Base-by-base conservation (phyloP, 2,329 filamentous ascomycete species). In the Gyromitra esculenta region DNA sequence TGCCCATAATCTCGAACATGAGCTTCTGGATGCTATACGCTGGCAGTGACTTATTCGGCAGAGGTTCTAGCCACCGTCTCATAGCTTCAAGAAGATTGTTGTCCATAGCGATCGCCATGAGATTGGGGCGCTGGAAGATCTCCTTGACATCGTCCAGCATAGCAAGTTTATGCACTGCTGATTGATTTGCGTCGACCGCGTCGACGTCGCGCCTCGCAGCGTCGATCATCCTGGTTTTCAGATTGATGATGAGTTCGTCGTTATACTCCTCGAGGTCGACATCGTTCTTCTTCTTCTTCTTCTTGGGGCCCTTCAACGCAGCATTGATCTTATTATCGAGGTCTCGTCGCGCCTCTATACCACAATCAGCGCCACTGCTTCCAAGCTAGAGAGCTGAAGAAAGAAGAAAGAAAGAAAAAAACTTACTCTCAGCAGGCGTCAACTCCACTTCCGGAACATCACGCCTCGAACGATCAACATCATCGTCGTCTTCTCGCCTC, bases 11-110 rank as follows among this genome's bases (percentile, higher is more conserved):
- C 35, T 89, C 89, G 83, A 99, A 96, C 56, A 99, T 89, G 83
- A 98, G 94, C 77, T 94, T 93, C 85, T 99, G 96, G 80, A 99
- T 98, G 82, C 96, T 96, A 85, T 97, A 99, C 39, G 96, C 95
- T 0, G 96, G 96, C 64, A 99, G 88, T 77, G 93, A 95, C 57
- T 79, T 78, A 73, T 95, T 96, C 81, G 95, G 94, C 59, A 98
- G 88, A 0, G 96, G 96, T 83, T 99, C 96, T 25, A 99, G 88
- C 87, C 98, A 98, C 87, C 97, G 98, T 82, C 95, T 94, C 82
- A 99, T 93, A 13, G 94, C 92, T 84, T 97, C 93, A 50, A 99
- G 86, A 78, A 99, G 91, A 85, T 98, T 97, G 82, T 92, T 96
- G 82, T 99, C 96, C 60, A 81, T 77, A 52, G 76, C 80, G 0